Evolutionary conservation across 1,139 yeast species (phyloP).

Genomic region (Sugiyamaella grinbergsii): DNA sequence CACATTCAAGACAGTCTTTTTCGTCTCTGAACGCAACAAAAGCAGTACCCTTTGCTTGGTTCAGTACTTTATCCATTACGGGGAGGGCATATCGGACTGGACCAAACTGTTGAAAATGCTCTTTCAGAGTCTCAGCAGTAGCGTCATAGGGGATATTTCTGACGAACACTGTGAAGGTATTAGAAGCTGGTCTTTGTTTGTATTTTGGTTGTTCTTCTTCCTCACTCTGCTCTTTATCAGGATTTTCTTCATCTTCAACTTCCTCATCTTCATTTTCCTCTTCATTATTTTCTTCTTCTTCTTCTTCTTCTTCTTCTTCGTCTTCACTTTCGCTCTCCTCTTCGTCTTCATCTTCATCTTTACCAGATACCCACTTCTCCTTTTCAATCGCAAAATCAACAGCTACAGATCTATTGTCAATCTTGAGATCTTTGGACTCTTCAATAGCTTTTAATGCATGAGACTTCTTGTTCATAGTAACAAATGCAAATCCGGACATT

Average conservation of each 20-base stretch:
- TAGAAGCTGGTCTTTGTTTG: conserved; percentile 38
- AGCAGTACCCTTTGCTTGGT: conserved; percentile 91
- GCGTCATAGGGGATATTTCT: conserved; percentile 96
- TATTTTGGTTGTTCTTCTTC: conserved; percentile 43
- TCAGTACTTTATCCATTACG: conserved; percentile 82
- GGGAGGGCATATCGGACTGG: conserved; percentile 91
- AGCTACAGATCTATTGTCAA: conserved; percentile 89
- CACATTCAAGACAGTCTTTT: conserved; percentile 66
- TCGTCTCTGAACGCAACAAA: conserved; percentile 79
- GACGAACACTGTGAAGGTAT: conserved; percentile 58
- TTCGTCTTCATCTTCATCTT: conserved; percentile 46
- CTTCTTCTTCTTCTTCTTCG: conserved; percentile 30
- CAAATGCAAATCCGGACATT: conserved; percentile 95
- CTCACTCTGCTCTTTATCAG: conserved; percentile 42
- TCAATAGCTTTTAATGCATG: conserved; percentile 84
- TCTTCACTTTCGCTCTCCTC: conserved; percentile 36
- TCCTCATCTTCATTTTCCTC: conserved; percentile 37
- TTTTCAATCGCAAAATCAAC: conserved; percentile 94
- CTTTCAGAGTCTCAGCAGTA: conserved; percentile 70
- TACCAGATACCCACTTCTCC: conserved; percentile 65
- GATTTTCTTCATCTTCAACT: conserved; percentile 39
- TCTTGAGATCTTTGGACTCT: conserved; percentile 68
- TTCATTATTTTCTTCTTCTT: conserved; percentile 34
- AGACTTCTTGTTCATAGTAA: conserved; percentile 78
- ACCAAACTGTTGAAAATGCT: conserved; percentile 83